These are phyloP conservation scores for Carallia brachiata DNA, from an alignment of 345 rosid species.

Conservation along the genomic window DNA sequence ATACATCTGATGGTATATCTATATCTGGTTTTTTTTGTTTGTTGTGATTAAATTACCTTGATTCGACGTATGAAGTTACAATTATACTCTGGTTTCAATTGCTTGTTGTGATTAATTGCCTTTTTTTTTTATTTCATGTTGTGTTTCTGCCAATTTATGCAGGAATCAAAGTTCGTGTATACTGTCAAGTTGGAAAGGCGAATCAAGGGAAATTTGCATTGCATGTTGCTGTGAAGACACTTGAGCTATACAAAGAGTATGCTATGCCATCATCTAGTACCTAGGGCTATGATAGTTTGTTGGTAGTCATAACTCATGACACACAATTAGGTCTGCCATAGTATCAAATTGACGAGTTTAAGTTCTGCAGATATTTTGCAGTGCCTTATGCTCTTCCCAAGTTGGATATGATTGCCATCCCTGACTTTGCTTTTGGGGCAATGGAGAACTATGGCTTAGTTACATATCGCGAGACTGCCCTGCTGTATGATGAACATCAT, in stretches of 20 bases:
- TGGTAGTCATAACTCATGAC: too few relatives aligned
- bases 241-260: constrained; percentile 81
- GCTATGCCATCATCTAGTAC: constrained; percentile 24
- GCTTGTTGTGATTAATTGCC: neutral
- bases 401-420: constrained; percentile 95
- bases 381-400: constrained; percentile 88
- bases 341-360: constrained; percentile 10
- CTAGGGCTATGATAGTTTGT: neutral
- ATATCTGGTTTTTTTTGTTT: neutral
- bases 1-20: constrained; percentile 75
- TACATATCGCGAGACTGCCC: constrained; percentile 86
- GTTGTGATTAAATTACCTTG: neutral
- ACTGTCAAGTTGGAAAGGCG: constrained; percentile 82
- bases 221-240: constrained; percentile 84
- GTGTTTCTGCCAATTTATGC: constrained; percentile 13
- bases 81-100: neutral
- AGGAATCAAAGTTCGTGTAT: constrained; percentile 89
- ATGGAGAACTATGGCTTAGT: constrained; percentile 99
- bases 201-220: constrained; percentile 93
- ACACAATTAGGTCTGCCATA: too few relatives aligned
- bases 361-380: constrained; percentile 68
- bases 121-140: neutral
- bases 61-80: constrained; percentile 53
- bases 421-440: constrained; percentile 97
- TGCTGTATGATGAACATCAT: constrained; percentile 88